Conservation (phyloP, 805 yeast genomes). For the Kodamaea jinghongensis region DNA sequence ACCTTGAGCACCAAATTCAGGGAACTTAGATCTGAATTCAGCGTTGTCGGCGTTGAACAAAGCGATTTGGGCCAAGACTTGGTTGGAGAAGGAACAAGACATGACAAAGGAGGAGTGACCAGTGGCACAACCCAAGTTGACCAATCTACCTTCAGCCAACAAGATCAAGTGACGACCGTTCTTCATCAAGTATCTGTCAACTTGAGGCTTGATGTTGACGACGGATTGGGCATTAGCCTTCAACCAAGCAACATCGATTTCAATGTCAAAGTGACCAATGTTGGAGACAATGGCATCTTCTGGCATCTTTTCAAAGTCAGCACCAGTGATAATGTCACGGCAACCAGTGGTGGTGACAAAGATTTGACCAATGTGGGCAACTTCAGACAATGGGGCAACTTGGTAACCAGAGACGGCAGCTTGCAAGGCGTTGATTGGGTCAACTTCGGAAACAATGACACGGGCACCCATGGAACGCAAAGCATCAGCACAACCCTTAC, state of each 20-base stretch:
- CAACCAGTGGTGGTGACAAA: slow-evolving; percentile 99
- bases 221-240: slow-evolving; percentile 90
- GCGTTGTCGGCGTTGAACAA: slow-evolving; percentile 84
- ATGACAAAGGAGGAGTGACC: slow-evolving; percentile 99
- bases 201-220: slow-evolving; percentile 98
- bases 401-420: slow-evolving; percentile 99
- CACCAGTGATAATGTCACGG: slow-evolving; percentile 93
- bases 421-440: slow-evolving; percentile 98
- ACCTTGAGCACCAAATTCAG: slow-evolving; percentile 91
- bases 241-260: slow-evolving; percentile 99
- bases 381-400: slow-evolving; percentile 93
- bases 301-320: slow-evolving; percentile 90
- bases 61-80: slow-evolving; percentile 98
- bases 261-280: slow-evolving; percentile 99
- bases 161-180: slow-evolving; percentile 92
- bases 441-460: slow-evolving; percentile 94
- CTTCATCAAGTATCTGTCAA: slow-evolving; percentile 90
- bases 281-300: slow-evolving; percentile 99
- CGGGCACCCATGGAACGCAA: slow-evolving; percentile 99
- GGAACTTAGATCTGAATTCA: slow-evolving; percentile 72
- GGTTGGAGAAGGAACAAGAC: slow-evolving; percentile 99
- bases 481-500: slow-evolving; percentile 99
- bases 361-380: slow-evolving; percentile 89
- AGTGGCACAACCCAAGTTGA: slow-evolving; percentile 99
- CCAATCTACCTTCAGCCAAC: slow-evolving; percentile 98